A percentile compares a stretch with the other conserved stretches of the same genome.
phyloP scores from a whole-genome alignment of 208 protist species.

The Baffinella frigidus region DNA sequence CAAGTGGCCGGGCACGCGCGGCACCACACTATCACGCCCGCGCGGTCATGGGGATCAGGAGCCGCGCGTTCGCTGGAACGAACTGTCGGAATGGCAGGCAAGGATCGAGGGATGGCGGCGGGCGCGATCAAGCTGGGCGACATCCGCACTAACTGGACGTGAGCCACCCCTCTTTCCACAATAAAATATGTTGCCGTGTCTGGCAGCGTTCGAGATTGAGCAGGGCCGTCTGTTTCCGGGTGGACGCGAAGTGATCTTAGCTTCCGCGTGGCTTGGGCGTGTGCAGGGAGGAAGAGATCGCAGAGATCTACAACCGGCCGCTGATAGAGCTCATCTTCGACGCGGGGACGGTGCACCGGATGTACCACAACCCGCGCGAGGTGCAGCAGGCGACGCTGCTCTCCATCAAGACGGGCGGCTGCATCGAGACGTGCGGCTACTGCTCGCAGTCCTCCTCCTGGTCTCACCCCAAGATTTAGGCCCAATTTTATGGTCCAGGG shows the following conservation, averaged over 20 bases:
- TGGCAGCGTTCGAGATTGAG: neutral
- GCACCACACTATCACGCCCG: too few relatives aligned
- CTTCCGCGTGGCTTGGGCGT: neutral
- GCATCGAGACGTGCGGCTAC: conserved; percentile 76
- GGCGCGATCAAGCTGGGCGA: too few relatives aligned
- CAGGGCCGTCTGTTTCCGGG: neutral
- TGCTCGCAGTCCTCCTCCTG: conserved; percentile 64
- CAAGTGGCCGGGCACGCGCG: too few relatives aligned
- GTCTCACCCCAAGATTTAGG: too few relatives aligned
- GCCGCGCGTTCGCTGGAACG: too few relatives aligned
- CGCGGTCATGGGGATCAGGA: too few relatives aligned
- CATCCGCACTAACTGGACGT: neutral
- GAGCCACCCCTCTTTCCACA: neutral
- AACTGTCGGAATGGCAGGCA: too few relatives aligned
- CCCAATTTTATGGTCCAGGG: too few relatives aligned
- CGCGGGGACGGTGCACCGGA: conserved; percentile 71
- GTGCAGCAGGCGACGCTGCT: conserved; percentile 77
- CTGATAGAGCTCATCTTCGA: conserved; percentile 74
- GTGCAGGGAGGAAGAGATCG: conserved; percentile 15
- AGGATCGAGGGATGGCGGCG: too few relatives aligned
- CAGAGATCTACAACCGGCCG: conserved; percentile 71
- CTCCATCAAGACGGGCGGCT: conserved; percentile 78
- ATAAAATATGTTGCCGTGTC: neutral
- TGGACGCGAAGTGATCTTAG: neutral
- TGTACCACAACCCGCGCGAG: conserved; percentile 71